A percentile compares a stretch with the other conserved stretches of the same genome.
Conservation (phyloP, 129 eudicot genomes). For the Oenanthe sinensis region DNA sequence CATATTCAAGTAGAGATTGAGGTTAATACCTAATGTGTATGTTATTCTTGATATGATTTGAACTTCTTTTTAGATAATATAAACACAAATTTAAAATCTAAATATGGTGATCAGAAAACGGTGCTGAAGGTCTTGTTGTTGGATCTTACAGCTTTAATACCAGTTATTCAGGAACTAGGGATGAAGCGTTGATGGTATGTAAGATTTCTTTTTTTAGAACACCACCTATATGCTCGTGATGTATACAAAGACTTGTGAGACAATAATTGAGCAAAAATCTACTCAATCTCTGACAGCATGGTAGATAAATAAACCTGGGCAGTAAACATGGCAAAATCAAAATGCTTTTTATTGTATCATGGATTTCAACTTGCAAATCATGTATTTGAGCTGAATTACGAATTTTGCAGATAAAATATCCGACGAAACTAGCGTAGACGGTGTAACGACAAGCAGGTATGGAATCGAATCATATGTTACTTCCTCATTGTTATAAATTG, state of each 20-base stretch:
- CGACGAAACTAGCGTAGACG: not conserved
- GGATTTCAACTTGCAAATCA: not conserved
- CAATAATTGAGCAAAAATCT: not conserved
- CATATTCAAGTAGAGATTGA: not conserved
- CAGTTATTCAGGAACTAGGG: not conserved
- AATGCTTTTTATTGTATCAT: not conserved
- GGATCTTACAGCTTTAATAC: not conserved
- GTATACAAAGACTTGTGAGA: constrained; percentile 2
- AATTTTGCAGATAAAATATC: not conserved
- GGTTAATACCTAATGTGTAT: not conserved
- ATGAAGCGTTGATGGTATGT: not conserved
- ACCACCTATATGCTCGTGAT: not conserved
- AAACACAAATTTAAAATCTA: no score
- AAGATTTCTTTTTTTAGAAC: not conserved
- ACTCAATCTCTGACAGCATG: not conserved
- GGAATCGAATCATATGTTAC: not conserved
- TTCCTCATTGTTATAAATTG: not conserved
- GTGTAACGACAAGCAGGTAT: constrained; percentile 33
- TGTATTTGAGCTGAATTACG: not conserved
- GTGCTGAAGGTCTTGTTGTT: not conserved
- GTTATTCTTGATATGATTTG: no score
- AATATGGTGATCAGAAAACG: not conserved
- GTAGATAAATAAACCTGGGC: not conserved
- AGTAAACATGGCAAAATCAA: not conserved
- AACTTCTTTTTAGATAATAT: not conserved